Base-by-base conservation (phyloP, 2,329 filamentous ascomycete species). In the Nigrospora osmanthi region DNA sequence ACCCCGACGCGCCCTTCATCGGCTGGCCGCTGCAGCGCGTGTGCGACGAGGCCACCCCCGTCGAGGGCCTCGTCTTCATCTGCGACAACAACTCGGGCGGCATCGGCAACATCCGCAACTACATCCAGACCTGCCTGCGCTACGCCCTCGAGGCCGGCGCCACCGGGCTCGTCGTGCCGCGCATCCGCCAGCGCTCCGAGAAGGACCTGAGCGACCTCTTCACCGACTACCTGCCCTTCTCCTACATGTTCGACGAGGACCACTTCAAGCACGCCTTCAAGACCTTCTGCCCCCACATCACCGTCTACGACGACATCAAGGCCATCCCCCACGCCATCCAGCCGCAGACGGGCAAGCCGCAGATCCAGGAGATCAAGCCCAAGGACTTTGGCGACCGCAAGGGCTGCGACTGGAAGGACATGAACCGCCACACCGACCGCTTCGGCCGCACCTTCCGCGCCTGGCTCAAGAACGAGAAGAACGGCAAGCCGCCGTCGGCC, bases 81-180 rank as follows among this genome's bases (percentile, higher is more conserved):
- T 75, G 72, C 59, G 71, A 72, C 54, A 72, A 73, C 55, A 75
- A 74, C 52, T 69, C 69, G 3, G 72, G 72, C 3, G 72, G 71
- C 23, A 68, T 74, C 40, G 71, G 71, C 16, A 75, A 74, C 47
- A 72, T 74, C 33, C 61, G 71, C 43, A 73, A 71, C 52, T 74
- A 71, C 53, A 70, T 74, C 38, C 62, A 74, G 43, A 74, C 70
- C 10, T 75, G 71, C 45, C 47, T 75, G 17, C 67, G 72, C 16
- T 75, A 75, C 49, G 69, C 65, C 15, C 65, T 75, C 47, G 69
- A 71, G 23, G 68, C 68, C 7, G 71, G 71, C 23, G 70, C 71
- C 4, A 66, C 68, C 1, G 69, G 68, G 1, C 50, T 74, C 2
- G 63, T 70, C 6, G 58, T 75, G 46, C 72, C 72, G 2, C 63